These are phyloP conservation scores for Cryptosporidium xiaoi DNA, from an alignment of 169 alveolate genomes.

Conservation along the genomic window DNA sequence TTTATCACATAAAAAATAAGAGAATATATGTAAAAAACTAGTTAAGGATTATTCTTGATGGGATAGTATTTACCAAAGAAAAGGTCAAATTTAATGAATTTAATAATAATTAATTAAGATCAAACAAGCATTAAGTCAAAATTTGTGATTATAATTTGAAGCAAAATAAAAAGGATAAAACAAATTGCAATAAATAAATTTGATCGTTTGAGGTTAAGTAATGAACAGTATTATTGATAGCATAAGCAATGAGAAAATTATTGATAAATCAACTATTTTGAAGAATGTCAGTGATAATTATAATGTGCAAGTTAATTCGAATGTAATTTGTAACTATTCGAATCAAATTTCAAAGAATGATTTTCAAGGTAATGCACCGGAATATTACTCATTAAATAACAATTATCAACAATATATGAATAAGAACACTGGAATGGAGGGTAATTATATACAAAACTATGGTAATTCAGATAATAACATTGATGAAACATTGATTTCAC, in stretches of 20 bases:
- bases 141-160: no score
- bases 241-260: slow-evolving; percentile 21
- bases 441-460: slow-evolving; percentile 24
- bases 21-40: no score
- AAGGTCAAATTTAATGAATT: no score
- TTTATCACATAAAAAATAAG: no score
- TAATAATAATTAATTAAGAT: no score
- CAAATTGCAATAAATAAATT: no score
- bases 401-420: slow-evolving; percentile 34
- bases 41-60: no score
- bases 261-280: slow-evolving; percentile 20
- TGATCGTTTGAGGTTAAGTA: slow-evolving; percentile 9
- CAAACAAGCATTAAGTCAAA: no score
- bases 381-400: slow-evolving; percentile 4
- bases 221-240: slow-evolving; percentile 41
- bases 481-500: neutral
- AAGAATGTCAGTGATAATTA: slow-evolving; percentile 1
- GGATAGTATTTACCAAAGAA: no score
- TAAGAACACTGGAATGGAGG: neutral
- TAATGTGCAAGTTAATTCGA: slow-evolving; percentile 8
- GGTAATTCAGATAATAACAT: neutral
- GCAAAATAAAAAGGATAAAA: no score
- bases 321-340: slow-evolving; percentile 10
- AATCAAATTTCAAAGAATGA: slow-evolving; percentile 12
- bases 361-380: slow-evolving; percentile 4